Evolutionary conservation across 1,284 basidiomycete species (phyloP).

Genomic region (Cutaneotrichosporon sp.): DNA sequence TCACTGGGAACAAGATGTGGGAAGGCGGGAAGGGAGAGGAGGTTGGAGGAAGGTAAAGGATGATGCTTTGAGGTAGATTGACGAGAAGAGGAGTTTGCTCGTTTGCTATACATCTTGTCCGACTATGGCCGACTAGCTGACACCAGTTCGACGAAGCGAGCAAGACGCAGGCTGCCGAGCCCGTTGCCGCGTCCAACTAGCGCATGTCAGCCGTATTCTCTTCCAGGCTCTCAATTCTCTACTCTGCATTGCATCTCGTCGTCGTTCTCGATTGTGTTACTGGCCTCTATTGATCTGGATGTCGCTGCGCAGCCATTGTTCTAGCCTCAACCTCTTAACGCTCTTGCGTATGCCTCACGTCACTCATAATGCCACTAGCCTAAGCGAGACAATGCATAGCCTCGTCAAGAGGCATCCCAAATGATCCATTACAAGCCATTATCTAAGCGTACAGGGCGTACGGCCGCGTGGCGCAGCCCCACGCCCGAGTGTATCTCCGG

Average conservation of each 20-base stretch:
- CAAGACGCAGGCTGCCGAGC: neutral
- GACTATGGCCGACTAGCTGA: conserved; percentile 3
- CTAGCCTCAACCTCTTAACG: no score
- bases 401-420: conserved; percentile 4
- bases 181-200: conserved; percentile 5
- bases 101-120: neutral
- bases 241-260: conserved; percentile 9
- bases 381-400: conserved; percentile 1
- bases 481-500: neutral
- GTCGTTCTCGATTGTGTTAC: neutral
- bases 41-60: neutral
- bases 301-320: no score
- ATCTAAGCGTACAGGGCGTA: neutral
- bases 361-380: neutral
- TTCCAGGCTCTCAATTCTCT: neutral
- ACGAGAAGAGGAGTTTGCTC: neutral
- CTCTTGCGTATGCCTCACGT: neutral
- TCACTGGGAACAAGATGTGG: neutral
- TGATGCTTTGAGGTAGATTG: no score
- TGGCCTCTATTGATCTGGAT: no score
- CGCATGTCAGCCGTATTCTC: neutral
- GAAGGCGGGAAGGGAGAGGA: neutral
- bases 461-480: neutral
- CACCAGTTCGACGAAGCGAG: conserved; percentile 12
- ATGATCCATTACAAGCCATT: conserved; percentile 3